A percentile compares a stretch with the other conserved stretches of the same genome.
These are phyloP conservation scores for Ceratocystis cubensis DNA, from an alignment of 2,329 filamentous ascomycete genomes.

Conservation along the genomic window DNA sequence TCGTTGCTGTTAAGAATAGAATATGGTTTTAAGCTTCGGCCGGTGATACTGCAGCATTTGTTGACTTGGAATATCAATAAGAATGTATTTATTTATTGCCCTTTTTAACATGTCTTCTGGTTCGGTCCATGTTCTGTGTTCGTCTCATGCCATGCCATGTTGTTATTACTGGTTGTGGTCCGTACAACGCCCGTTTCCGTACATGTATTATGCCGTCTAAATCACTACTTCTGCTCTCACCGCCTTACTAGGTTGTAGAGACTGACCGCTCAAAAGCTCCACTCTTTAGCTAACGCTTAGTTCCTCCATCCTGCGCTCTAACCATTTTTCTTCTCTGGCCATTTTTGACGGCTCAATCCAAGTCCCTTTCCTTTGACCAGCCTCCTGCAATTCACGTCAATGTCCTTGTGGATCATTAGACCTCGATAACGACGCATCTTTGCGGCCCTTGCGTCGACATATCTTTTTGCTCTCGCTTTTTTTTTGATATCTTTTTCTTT, in stretches of 20 bases:
- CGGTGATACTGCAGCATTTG: background rate
- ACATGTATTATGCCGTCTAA: background rate
- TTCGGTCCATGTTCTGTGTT: background rate
- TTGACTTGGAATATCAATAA: background rate
- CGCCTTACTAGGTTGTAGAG: background rate
- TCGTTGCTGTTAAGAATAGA: background rate
- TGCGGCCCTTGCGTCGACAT: background rate
- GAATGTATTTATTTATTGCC: background rate
- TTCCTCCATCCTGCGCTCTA: background rate
- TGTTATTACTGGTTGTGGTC: too few species aligned
- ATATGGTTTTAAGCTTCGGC: background rate
- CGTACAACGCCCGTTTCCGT: too few species aligned
- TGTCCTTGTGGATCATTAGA: background rate
- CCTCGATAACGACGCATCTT: background rate
- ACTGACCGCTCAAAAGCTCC: background rate
- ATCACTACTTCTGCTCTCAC: background rate
- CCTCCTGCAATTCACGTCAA: slow-evolving; percentile 12
- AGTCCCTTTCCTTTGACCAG: slow-evolving; percentile 5
- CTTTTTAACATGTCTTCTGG: background rate
- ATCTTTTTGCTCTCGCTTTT: background rate
- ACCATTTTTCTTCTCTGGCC: background rate
- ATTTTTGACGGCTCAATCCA: background rate
- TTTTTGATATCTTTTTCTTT: background rate
- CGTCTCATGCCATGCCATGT: too few species aligned
- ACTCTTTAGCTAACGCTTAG: background rate